phyloP scores from a whole-genome alignment of 768 basidiomycete species.

The Floccularia luteovirens region DNA sequence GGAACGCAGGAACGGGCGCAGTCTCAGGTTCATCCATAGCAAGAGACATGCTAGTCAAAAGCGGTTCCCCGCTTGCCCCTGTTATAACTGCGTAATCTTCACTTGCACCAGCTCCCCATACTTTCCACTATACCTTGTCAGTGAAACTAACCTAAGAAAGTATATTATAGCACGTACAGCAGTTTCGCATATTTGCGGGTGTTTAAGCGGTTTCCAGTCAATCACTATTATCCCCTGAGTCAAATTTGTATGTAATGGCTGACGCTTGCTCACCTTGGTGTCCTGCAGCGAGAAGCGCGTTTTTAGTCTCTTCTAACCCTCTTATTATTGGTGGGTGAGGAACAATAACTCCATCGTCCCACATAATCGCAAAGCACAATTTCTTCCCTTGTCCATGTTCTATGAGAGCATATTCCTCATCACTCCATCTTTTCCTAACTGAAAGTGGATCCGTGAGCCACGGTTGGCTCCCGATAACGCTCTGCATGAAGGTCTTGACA shows the following conservation, averaged over 20 bases:
- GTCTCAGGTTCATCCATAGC: conserved; percentile 10
- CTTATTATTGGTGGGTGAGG: conserved; percentile 63
- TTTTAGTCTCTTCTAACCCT: conserved; percentile 47
- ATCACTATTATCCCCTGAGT: conserved; percentile 36
- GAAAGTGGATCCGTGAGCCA: conserved; percentile 63
- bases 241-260: neutral
- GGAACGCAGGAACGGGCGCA: conserved; percentile 11
- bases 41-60: conserved; percentile 39
- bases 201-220: conserved; percentile 57
- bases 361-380: conserved; percentile 55
- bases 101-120: conserved; percentile 38
- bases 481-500: conserved; percentile 60
- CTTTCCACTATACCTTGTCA: conserved; percentile 18
- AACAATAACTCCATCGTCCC: conserved; percentile 52
- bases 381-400: conserved; percentile 49
- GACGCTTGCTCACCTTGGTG: conserved; percentile 52
- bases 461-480: conserved; percentile 49
- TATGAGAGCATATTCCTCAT: conserved; percentile 47
- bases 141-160: neutral
- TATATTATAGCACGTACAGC: conserved; percentile 24
- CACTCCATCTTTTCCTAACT: conserved; percentile 52
- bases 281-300: conserved; percentile 51
- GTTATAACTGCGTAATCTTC: conserved; percentile 37
- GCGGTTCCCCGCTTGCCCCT: conserved; percentile 42
- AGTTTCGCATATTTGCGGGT: conserved; percentile 32